Evolutionary conservation across 2,329 filamentous ascomycete genomes (phyloP), one percentile per base, ranked within the genome.

Genomic region (Aspergillus sp.): DNA sequence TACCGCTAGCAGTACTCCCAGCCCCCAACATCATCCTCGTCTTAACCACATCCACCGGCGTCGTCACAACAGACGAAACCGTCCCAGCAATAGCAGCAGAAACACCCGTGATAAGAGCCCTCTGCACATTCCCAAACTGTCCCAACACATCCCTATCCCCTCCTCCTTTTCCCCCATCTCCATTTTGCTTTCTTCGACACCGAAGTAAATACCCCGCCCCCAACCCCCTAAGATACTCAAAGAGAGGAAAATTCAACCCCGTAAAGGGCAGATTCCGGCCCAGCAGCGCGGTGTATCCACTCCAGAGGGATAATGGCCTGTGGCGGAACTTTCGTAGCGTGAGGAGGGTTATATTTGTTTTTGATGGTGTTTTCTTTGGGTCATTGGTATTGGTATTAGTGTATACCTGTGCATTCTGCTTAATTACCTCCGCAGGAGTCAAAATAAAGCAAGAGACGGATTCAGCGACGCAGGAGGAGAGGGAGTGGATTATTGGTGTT

Each of bases 361-460:
- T 58, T 11, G 27, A 5, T 30, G 27, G 27, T 7, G 23, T 2
- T 30, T 23, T 30, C 8, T 30, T 30, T 30, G 27, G 27, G 27
- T 30, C 27, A 30, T 30, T 30, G 6, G 61, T 55, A 5, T 48
- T 49, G 42, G 63, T 17, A 59, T 48, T 70, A 21, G 80, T 80
- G 0, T 95, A 81, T 84, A 96, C 92, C 75, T 96, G 92, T 0
- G 93, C 92, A 75, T 96, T 96, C 73, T 96, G 92, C 78, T 97
- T 96, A 64, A 96, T 86, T 7, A 96, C 91, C 74, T 96, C 92
- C 13, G 92, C 91, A 0, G 92, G 93, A 0, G 92, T 94, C 38
- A 96, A 84, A 62, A 96, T 90, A 19, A 92, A 82, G 72, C 93
- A 96, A 5, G 91, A 93, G 3, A 92, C 90, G 66, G 92, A 84